These are phyloP conservation scores for Hebeloma cylindrosporum DNA, from an alignment of 768 basidiomycete species.

Conservation along the genomic window DNA sequence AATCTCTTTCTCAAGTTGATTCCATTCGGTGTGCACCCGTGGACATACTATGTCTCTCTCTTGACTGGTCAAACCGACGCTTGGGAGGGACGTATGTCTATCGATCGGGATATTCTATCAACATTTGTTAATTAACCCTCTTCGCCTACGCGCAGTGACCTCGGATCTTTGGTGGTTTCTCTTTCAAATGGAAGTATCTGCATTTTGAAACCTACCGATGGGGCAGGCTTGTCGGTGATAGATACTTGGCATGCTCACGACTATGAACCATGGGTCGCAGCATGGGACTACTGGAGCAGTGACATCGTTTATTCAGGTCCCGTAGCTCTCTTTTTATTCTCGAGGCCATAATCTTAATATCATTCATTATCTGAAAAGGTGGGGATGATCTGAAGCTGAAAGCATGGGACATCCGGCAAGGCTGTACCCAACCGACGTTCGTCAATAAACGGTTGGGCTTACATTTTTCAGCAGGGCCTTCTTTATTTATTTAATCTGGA, in stretches of 20 bases:
- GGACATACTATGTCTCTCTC: constrained; percentile 77
- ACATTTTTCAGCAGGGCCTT: neutral
- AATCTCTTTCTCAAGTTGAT: constrained; percentile 37
- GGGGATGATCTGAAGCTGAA: constrained; percentile 92
- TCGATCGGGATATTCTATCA: neutral
- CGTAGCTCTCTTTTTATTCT: constrained; percentile 9
- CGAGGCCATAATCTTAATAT: neutral
- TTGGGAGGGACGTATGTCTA: constrained; percentile 42
- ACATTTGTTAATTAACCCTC: neutral
- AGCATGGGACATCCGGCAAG: constrained; percentile 83
- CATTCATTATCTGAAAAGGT: constrained; percentile 45
- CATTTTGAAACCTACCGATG: constrained; percentile 52
- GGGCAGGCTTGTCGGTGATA: constrained; percentile 42
- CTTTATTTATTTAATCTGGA: neutral
- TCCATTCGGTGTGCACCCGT: constrained; percentile 49
- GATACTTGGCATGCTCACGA: constrained; percentile 87
- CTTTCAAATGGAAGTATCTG: constrained; percentile 77
- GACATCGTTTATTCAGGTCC: constrained; percentile 83
- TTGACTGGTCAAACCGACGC: constrained; percentile 89
- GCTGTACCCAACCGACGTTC: constrained; percentile 57
- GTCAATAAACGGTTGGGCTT: constrained; percentile 65
- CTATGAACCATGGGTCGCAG: constrained; percentile 90
- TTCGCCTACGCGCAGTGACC: constrained; percentile 35
- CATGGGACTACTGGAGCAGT: constrained; percentile 86
- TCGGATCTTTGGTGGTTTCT: constrained; percentile 72